Base-by-base conservation (phyloP, 2,329 filamentous ascomycete genomes). In the Acrocalymma vagum region DNA sequence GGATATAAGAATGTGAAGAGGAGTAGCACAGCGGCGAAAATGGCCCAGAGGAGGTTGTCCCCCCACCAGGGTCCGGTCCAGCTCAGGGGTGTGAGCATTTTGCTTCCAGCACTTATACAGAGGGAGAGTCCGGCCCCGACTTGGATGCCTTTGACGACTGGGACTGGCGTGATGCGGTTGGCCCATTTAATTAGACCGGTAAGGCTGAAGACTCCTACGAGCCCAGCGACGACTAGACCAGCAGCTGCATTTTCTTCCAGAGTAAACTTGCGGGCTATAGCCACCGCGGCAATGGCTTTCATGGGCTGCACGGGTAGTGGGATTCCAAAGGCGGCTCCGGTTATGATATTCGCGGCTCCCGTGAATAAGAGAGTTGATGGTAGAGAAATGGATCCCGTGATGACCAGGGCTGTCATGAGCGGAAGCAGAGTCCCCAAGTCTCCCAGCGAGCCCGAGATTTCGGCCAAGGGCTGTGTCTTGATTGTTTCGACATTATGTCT, bases 121-220 rank as follows among this genome's bases (percentile, higher is more conserved):
- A 97, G 79, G 11, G 87, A 90, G 31, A 97, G 76, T 2, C 93
- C 93, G 4, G 93, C 93, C 24, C 93, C 93, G 31, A 96, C 83
- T 71, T 97, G 94, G 53, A 97, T 96, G 20, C 93, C 93, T 65
- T 95, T 96, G 37, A 97, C 86, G 0, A 97, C 87, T 0, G 92
- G 89, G 10, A 92, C 82, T 0, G 93, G 93, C 7, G 95, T 87
- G 10, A 85, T 77, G n/a, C 77, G 72, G 7, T 88, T 85, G 35
- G 90, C 84, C 78, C 84, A 87, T 42, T 78, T 79, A 21, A 96
- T 75, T n/a, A 94, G 72, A 1, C 93, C 90, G 0, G 90, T 95
- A 4, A 85, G 64, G 60, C 87, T 92, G 65, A 96, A 84, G 1
- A 95, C 6, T 7, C 93, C 78, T 7, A 96, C 86, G 15, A 86